These are phyloP conservation scores for Phytophthora hybrid DNA, from an alignment of 352 stramenopile genomes.

Conservation along the genomic window DNA sequence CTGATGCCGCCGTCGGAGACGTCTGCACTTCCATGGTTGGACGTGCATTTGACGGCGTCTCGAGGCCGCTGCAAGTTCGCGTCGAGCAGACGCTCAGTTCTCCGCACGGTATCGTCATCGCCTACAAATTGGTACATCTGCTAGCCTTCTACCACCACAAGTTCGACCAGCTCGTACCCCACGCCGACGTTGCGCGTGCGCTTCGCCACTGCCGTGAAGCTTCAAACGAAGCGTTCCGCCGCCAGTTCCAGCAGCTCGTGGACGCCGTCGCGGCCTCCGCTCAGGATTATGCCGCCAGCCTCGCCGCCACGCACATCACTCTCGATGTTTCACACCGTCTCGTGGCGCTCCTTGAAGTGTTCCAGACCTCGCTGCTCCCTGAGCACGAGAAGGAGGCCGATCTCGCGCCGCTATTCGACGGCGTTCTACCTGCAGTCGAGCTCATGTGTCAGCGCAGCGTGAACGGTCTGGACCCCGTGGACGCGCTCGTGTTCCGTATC, in stretches of 20 bases:
- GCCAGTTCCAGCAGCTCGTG: constrained; percentile 63
- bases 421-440: constrained; percentile 53
- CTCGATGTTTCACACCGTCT: constrained; percentile 71
- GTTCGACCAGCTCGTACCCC: constrained; percentile 53
- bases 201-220: constrained; percentile 53
- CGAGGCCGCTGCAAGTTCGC: constrained; percentile 66
- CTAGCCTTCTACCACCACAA: constrained; percentile 76
- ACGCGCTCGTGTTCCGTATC: constrained; percentile 72
- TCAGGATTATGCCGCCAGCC: constrained; percentile 67
- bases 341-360: constrained; percentile 63
- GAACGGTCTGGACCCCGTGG: constrained; percentile 42
- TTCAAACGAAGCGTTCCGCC: constrained; percentile 57
- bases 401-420: constrained; percentile 62
- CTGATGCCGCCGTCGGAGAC: constrained; percentile 1
- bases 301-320: constrained; percentile 63
- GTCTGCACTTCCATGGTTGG: constrained; percentile 64
- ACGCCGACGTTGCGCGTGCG: constrained; percentile 42
- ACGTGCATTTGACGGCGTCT: constrained; percentile 65
- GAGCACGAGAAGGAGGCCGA: constrained; percentile 61
- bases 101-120: constrained; percentile 61
- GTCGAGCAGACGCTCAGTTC: constrained; percentile 71
- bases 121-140: constrained; percentile 75
- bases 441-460: constrained; percentile 64
- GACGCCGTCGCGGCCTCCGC: constrained; percentile 52
- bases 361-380: constrained; percentile 64